phyloP scores from a whole-genome alignment of 345 rosid species.

The Populus alba region DNA sequence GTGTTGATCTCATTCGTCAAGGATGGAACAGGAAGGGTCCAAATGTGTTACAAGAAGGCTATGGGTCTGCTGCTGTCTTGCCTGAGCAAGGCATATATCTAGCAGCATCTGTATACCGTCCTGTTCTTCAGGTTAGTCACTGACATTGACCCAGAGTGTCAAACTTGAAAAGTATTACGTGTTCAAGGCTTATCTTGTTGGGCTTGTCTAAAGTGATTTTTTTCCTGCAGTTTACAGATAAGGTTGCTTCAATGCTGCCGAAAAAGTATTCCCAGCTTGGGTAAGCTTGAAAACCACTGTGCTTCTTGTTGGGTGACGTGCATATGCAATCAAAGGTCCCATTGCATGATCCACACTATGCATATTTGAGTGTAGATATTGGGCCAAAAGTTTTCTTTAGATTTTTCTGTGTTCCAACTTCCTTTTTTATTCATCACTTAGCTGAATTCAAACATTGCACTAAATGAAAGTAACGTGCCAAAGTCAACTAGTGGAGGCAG shows the following conservation, averaged over 20 bases:
- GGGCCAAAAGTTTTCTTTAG: background rate
- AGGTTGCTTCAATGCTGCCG: constrained; percentile 79
- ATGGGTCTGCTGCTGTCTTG: constrained; percentile 93
- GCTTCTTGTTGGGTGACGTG: constrained; percentile 2
- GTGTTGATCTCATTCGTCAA: constrained; percentile 73
- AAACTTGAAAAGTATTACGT: constrained; percentile 2
- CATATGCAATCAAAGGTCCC: constrained; percentile 2
- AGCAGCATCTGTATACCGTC: constrained; percentile 91
- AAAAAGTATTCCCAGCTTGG: constrained; percentile 81
- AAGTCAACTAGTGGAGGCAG: background rate
- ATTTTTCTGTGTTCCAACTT: background rate
- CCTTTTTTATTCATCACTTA: constrained; percentile 6
- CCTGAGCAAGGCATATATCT: constrained; percentile 99
- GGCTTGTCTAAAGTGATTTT: constrained; percentile 27
- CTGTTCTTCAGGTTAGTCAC: constrained; percentile 83
- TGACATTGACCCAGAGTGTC: constrained; percentile 3
- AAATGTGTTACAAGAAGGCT: constrained; percentile 83
- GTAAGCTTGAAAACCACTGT: constrained; percentile 46
- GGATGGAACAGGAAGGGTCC: constrained; percentile 91
- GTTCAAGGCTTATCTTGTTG: background rate
- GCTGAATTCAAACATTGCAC: background rate
- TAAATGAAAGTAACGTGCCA: background rate
- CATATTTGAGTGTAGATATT: background rate
- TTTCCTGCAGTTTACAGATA: constrained; percentile 85
- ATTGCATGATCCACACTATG: background rate